Base-by-base conservation (phyloP, 2,329 filamentous ascomycete species). In the Aureobasidium lini region DNA sequence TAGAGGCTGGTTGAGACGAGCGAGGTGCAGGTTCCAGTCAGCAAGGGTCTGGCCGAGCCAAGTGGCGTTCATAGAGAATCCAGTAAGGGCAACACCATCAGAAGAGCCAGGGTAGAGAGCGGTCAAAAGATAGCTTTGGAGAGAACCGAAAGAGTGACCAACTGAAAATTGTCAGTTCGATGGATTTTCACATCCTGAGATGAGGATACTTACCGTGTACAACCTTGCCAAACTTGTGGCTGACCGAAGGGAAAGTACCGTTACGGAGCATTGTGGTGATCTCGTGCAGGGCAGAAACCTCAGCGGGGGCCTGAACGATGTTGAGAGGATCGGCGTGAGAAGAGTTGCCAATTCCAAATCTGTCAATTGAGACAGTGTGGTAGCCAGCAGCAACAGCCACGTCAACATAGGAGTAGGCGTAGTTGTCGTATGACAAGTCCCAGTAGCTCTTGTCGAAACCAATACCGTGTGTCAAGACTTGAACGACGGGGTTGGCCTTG, bases 51-150 rank as follows among this genome's bases (percentile, higher is more conserved):
- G 52, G 31, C 60, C 62, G 44, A 69, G 57, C 39, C 63, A 64
- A 18, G 65, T 65, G 7, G 53, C 43, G 54, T 71, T 68, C 57
- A 61, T 60, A 11, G 68, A 67, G 64, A 71, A 72, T 37, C 75
- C 74, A 1, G 72, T 73, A 7, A 76, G 64, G 42, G 72, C 68
- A 18, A 72, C 65, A 46, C 70, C 74, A 62, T 75, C 69, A 39
- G 79, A 82, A 60, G 81, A 72, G 59, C 76, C 67, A 1, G 83
- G 83, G 65, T 83, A 74, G 60, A 74, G 67, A 52, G 76, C 76
- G 7, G 80, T 78, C 29, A 87, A 74, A 53, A 73, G 76, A 69
- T 83, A 85, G 2, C 78, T 80, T 64, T 62, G 61, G 9, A 59
- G 53, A 15, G 53, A 59, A 6, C 62, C 62, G 59, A 71, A 71